Conservation (phyloP, 1,284 basidiomycete genomes). For the Trichosporon coremiiforme region DNA sequence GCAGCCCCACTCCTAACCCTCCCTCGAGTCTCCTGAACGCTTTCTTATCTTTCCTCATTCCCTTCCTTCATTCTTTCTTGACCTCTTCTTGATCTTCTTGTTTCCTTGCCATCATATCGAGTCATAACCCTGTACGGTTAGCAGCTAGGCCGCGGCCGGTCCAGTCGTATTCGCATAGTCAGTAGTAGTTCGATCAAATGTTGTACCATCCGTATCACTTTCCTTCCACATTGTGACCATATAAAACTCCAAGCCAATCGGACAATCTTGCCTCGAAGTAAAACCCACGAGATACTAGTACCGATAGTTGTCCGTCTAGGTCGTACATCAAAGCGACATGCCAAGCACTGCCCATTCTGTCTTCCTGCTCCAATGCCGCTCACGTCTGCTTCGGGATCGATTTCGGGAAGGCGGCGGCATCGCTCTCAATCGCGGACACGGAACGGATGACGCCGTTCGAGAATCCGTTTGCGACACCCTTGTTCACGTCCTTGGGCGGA, state of each 20-base stretch:
- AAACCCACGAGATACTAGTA: background rate
- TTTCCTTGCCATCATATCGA: background rate
- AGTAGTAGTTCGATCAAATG: background rate
- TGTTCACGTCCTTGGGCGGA: conserved; percentile 4
- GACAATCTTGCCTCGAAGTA: background rate
- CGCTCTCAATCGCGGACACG: background rate
- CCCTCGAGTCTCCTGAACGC: background rate
- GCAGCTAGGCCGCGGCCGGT: background rate
- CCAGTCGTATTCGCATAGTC: background rate
- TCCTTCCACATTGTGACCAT: background rate
- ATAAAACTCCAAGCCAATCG: background rate
- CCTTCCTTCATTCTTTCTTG: background rate
- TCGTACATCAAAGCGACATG: background rate
- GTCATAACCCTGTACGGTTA: background rate
- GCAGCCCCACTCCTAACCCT: background rate
- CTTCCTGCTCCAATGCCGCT: background rate
- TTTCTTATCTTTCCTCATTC: background rate
- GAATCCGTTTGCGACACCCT: conserved; percentile 5
- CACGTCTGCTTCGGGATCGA: background rate
- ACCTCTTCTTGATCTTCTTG: too few relatives aligned
- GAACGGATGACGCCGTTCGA: conserved; percentile 11
- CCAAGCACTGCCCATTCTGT: background rate
- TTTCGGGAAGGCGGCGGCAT: background rate
- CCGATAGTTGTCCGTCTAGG: background rate
- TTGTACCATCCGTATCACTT: background rate